phyloP scores from a whole-genome alignment of 2,329 filamentous ascomycete species.

The Aspergillus bombycis region DNA sequence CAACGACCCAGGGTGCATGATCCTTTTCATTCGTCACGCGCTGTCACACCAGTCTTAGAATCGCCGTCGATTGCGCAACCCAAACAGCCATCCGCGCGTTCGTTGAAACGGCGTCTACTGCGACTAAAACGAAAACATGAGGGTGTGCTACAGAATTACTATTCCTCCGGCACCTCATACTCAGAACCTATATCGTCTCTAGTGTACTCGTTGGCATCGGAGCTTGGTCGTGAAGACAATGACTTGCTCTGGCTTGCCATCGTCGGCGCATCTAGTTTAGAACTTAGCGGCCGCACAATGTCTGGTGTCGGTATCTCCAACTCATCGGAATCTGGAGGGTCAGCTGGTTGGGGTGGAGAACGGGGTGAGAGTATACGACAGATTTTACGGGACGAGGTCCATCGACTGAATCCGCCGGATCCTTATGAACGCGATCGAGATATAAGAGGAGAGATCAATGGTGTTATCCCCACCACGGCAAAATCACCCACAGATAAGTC shows the following conservation, averaged over 20 bases:
- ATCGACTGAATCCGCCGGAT: constrained; percentile 83
- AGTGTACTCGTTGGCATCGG: constrained; percentile 91
- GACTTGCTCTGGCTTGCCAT: constrained; percentile 94
- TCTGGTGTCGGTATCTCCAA: constrained; percentile 71
- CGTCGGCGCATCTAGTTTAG: constrained; percentile 91
- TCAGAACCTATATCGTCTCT: constrained; percentile 94
- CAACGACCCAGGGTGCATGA: constrained; percentile 43
- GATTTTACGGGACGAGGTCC: constrained; percentile 87
- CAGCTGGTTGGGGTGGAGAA: constrained; percentile 76
- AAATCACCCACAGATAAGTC: constrained; percentile 87
- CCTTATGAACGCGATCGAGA: constrained; percentile 62
- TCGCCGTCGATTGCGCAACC: constrained; percentile 45
- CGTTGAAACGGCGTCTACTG: constrained; percentile 72
- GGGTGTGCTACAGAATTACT: constrained; percentile 75
- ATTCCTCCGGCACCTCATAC: constrained; percentile 83
- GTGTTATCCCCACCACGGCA: constrained; percentile 87
- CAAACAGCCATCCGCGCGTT: constrained; percentile 69
- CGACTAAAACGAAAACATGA: constrained; percentile 79
- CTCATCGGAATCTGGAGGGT: constrained; percentile 56
- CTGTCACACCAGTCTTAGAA: constrained; percentile 47
- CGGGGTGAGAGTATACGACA: constrained; percentile 83
- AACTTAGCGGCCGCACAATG: constrained; percentile 84
- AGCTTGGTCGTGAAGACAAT: constrained; percentile 94
- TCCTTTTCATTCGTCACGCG: constrained; percentile 51
- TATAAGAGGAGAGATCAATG: constrained; percentile 67